Evolutionary conservation across 306 rosid species (phyloP).

Genomic region (Sphenostylis stenocarpa): DNA sequence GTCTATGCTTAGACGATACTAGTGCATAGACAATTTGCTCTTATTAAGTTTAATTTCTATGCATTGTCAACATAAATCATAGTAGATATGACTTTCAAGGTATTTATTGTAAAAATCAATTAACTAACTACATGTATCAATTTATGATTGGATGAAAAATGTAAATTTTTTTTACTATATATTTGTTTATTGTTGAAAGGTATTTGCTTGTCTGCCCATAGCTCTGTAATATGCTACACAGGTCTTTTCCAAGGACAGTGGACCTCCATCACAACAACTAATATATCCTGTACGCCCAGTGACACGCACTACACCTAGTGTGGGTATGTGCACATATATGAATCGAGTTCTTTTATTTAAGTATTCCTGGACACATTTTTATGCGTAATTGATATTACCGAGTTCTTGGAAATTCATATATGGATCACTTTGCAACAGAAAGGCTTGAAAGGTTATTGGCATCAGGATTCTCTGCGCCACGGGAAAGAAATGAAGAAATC

Average conservation of each 20-base stretch:
- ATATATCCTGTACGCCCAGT: slow-evolving; percentile 23
- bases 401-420: not conserved
- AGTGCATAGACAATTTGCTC: too few species aligned
- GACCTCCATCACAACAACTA: slow-evolving; percentile 42
- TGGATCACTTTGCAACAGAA: slow-evolving; percentile 43
- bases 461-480: slow-evolving; percentile 29
- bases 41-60: not conserved
- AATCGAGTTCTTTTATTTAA: not conserved
- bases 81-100: not conserved
- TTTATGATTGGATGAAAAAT: not conserved
- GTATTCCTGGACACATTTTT: not conserved
- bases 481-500: slow-evolving; percentile 54
- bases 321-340: slow-evolving; percentile 40
- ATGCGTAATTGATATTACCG: slow-evolving; percentile 7
- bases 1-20: too few species aligned
- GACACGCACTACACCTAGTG: slow-evolving; percentile 30
- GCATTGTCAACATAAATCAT: not conserved
- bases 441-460: slow-evolving; percentile 25
- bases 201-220: not conserved
- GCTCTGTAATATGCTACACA: slow-evolving; percentile 35
- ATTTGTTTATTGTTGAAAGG: not conserved
- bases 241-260: slow-evolving; percentile 76
- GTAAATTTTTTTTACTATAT: not conserved
- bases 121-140: not conserved
- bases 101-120: not conserved